Evolutionary conservation across 2,329 filamentous ascomycete species (phyloP).

Genomic region (Fusarium sp.): DNA sequence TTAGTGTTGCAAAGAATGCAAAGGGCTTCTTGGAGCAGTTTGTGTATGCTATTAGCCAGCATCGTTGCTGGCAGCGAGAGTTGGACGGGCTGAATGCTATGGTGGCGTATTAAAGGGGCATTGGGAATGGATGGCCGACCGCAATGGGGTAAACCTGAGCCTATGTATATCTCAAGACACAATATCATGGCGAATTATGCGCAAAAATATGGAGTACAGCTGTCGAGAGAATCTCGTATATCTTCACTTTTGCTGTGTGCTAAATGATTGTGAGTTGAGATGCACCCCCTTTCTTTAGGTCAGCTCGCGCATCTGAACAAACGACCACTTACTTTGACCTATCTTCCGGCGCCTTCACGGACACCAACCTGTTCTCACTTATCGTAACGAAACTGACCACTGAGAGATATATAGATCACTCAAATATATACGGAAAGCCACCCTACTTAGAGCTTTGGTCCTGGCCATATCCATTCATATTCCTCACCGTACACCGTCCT

Average conservation of each 20-base stretch:
- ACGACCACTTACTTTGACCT: too few relatives aligned
- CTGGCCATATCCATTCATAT: neutral
- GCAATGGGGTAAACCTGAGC: neutral
- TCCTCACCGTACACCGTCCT: conserved; percentile 1
- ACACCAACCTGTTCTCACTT: neutral
- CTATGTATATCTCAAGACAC: neutral
- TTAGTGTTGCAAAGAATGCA: conserved; percentile 74
- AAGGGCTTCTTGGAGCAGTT: conserved; percentile 79
- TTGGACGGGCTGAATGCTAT: conserved; percentile 73
- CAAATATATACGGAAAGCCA: neutral
- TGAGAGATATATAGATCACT: neutral
- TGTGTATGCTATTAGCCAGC: conserved; percentile 75
- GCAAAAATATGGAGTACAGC: neutral
- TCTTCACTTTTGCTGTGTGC: neutral
- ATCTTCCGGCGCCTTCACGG: too few relatives aligned
- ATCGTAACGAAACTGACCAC: neutral
- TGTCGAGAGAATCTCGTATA: neutral
- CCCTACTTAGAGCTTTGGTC: neutral
- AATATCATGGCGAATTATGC: neutral
- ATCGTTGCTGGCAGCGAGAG: conserved; percentile 81
- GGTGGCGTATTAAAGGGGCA: conserved; percentile 73
- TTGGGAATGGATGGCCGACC: too few relatives aligned
- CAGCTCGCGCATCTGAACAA: neutral
- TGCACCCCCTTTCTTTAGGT: too few relatives aligned
- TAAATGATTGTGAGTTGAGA: neutral